A percentile compares a stretch with the other conserved stretches of the same genome.
Evolutionary conservation across 2,329 filamentous ascomycete genomes (phyloP).

Genomic region (Xylariaceae sp.): DNA sequence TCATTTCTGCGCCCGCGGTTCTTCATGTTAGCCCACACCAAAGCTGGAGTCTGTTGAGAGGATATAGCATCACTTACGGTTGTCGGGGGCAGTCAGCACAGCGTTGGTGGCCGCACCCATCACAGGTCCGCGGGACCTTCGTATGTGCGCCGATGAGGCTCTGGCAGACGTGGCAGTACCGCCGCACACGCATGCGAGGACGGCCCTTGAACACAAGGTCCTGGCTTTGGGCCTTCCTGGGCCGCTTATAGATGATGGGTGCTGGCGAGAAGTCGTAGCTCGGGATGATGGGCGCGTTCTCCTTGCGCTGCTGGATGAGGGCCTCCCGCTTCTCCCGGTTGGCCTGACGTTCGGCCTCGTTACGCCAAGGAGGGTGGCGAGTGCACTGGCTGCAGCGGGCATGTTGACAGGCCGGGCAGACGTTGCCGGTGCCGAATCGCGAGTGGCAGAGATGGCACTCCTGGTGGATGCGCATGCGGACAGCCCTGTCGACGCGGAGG

Average conservation of each 20-base stretch:
- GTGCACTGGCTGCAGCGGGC: conserved; percentile 74
- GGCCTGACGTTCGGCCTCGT: conserved; percentile 48
- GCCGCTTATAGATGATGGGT: conserved; percentile 54
- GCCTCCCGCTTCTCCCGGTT: conserved; percentile 47
- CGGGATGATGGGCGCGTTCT: conserved; percentile 48
- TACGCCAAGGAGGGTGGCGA: conserved; percentile 64
- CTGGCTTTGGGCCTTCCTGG: conserved; percentile 60
- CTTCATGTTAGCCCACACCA: neutral
- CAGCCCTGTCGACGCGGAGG: conserved; percentile 65
- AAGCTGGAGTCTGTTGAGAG: neutral
- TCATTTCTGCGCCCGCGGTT: conserved; percentile 46
- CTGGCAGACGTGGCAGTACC: conserved; percentile 70
- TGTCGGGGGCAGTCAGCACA: conserved; percentile 78
- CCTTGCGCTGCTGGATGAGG: conserved; percentile 49
- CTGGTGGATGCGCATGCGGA: conserved; percentile 71
- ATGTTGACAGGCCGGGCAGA: conserved; percentile 74
- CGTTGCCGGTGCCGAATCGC: conserved; percentile 65
- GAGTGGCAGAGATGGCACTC: conserved; percentile 77
- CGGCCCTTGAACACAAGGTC: conserved; percentile 64
- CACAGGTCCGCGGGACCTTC: conserved; percentile 52
- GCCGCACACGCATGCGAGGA: conserved; percentile 65
- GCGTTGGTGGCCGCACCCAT: conserved; percentile 63
- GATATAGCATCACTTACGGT: conserved; percentile 71
- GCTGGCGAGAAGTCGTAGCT: conserved; percentile 46
- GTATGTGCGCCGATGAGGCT: conserved; percentile 52